A percentile compares a stretch with the other conserved stretches of the same genome.
phyloP scores from a whole-genome alignment of 371 early-diverging fungal genomes.

The Fennellomyces sp. region DNA sequence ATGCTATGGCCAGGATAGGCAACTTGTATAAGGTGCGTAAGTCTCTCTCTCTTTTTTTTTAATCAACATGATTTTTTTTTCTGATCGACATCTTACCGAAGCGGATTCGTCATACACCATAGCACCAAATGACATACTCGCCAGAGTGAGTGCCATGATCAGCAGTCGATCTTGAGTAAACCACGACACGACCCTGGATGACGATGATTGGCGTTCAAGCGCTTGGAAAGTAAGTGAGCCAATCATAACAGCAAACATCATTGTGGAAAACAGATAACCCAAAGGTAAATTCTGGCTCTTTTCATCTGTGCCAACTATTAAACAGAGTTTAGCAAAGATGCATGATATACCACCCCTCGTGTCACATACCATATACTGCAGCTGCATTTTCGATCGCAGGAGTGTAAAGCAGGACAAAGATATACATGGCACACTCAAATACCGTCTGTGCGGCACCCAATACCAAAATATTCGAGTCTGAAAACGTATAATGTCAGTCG shows the following conservation, averaged over 20 bases:
- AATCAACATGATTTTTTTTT: neutral
- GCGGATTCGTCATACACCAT: slow-evolving; percentile 33
- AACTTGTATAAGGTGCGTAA: slow-evolving; percentile 8
- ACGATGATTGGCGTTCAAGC: slow-evolving; percentile 28
- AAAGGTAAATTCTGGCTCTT: slow-evolving; percentile 37
- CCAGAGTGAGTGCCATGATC: slow-evolving; percentile 29
- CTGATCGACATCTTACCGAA: slow-evolving; percentile 37
- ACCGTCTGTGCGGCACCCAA: slow-evolving; percentile 73
- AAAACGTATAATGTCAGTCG: too few species aligned
- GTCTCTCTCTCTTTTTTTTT: neutral
- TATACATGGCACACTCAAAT: slow-evolving; percentile 84
- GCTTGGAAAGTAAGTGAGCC: slow-evolving; percentile 69
- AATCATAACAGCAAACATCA: slow-evolving; percentile 79
- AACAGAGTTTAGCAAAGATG: neutral
- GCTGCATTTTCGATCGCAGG: slow-evolving; percentile 64
- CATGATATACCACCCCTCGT: neutral
- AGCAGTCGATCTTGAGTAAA: slow-evolving; percentile 31
- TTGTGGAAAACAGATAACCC: slow-evolving; percentile 69
- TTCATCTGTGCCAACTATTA: neutral
- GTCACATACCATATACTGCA: slow-evolving; percentile 10
- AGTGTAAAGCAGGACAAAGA: slow-evolving; percentile 78
- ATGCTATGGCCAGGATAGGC: slow-evolving; percentile 24
- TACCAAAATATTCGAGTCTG: slow-evolving; percentile 61
- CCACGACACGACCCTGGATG: neutral
- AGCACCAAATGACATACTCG: slow-evolving; percentile 35